Conservation (phyloP, 164 flowering plant species). For the Sedum album region DNA sequence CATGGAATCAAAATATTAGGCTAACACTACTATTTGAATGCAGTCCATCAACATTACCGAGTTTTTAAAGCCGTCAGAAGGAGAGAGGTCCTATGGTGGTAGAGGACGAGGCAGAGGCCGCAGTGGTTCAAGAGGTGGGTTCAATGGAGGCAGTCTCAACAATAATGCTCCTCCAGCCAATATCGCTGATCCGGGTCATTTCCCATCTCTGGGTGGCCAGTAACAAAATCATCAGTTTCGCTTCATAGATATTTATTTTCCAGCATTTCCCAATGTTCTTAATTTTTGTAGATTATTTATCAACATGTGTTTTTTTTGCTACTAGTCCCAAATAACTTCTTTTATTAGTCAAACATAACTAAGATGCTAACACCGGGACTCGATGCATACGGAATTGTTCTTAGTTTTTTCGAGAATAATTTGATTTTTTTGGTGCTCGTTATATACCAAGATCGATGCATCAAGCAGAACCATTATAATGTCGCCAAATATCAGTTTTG, state of each 20-base stretch:
- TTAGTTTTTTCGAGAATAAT: too few species aligned
- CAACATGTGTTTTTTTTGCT: not conserved
- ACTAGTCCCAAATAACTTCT: not conserved
- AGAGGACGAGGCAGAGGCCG: conserved; percentile 79
- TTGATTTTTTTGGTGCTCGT: too few species aligned
- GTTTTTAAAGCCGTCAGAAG: conserved; percentile 87
- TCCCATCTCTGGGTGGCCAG: not conserved
- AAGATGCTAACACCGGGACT: too few species aligned
- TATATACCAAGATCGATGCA: too few species aligned
- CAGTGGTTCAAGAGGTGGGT: conserved; percentile 51
- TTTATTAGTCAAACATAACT: too few species aligned
- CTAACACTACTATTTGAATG: not conserved
- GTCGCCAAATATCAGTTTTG: not conserved
- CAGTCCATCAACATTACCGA: conserved; percentile 72
- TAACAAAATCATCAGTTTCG: not conserved
- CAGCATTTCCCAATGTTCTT: not conserved
- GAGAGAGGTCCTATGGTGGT: conserved; percentile 45
- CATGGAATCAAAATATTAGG: too few species aligned
- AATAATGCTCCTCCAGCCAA: not conserved
- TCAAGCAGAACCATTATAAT: too few species aligned
- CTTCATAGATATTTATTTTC: not conserved
- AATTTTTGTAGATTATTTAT: not conserved
- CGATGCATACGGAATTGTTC: too few species aligned
- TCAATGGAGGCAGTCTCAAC: not conserved
- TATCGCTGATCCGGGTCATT: not conserved